Evolutionary conservation across 805 yeast genomes (phyloP), one percentile per base, ranked within the genome.

Genomic region (Saturnispora besseyi): DNA sequence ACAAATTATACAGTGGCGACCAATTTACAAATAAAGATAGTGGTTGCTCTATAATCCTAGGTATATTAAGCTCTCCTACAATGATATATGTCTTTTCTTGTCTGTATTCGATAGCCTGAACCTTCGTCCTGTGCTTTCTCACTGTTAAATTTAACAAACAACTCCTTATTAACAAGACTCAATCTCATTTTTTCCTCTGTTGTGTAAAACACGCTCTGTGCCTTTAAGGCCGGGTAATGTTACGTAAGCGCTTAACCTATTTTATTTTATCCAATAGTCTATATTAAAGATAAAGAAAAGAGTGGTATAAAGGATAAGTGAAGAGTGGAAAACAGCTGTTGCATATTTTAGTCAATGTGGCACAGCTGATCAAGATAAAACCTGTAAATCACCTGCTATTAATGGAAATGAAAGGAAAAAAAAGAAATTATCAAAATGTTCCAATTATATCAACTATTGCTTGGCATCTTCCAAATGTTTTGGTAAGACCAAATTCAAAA

Each of bases 401-500:
- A 26, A 26, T 8, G 29, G 40, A 36, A 36, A 36, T 12, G 21
- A 36, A 36, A 36, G 15, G 24, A 18, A 36, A 8, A 36, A 36
- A 18, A 10, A 36, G 26, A 22, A 7, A 21, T 10, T 18, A 4
- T 36, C 15, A 12, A 22, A 67, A 22, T 13, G 22, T 12, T 3
- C 5, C 15, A 12, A 3, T 24, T 9, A 22, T 9, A 22, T 24
- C 29, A 3, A 24, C 11, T 13, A 38, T 38, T 12, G 30, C 15
- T 22, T 6, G 30, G 13, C n/a, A 12, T 7, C 28, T 38, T 24
- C 2, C 4, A 3, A 21, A 13, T 10, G 18, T 15, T 74, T 75
- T 55, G 78, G 78, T 41, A 74, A 63, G 5, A 54, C 59, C 51
- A 76, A 61, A 34, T 66, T 62, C 52, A 75, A 62, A 36, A 76